Evolutionary conservation across 2,329 filamentous ascomycete genomes (phyloP).

Genomic region (Fusarium sacchari): DNA sequence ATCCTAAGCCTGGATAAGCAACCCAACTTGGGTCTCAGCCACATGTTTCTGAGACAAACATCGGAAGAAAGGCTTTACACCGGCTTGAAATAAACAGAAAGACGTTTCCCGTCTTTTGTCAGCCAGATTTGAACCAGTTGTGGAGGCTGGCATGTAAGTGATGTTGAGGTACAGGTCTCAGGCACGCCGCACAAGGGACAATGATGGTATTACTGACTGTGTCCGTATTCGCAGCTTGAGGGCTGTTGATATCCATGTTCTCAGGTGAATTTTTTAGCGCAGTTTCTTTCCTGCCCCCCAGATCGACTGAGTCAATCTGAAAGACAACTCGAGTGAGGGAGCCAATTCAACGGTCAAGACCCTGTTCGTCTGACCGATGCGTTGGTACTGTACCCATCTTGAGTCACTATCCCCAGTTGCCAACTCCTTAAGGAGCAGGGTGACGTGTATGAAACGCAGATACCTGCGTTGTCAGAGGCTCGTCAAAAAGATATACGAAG

Average conservation of each 20-base stretch:
- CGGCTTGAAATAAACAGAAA: background rate
- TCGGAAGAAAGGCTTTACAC: constrained; percentile 20
- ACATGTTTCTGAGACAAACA: constrained; percentile 36
- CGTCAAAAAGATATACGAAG: background rate
- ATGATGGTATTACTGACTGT: background rate
- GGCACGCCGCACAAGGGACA: background rate
- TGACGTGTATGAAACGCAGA: constrained; percentile 30
- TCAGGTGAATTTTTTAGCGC: background rate
- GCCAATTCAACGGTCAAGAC: constrained; percentile 3
- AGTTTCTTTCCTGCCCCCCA: background rate
- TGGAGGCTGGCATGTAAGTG: background rate
- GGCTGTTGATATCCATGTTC: background rate
- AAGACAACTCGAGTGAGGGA: constrained; percentile 13
- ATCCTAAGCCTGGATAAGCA: constrained; percentile 30
- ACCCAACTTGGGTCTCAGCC: constrained; percentile 25
- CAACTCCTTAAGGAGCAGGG: constrained; percentile 14
- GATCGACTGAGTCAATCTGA: constrained; percentile 5
- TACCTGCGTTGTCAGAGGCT: constrained; percentile 15
- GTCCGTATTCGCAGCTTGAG: constrained; percentile 1
- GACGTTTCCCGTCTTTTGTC: background rate
- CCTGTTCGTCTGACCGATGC: background rate
- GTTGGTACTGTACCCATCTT: constrained; percentile 1
- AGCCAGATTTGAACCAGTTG: background rate
- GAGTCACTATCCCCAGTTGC: background rate
- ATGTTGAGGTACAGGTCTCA: background rate